Conservation (phyloP, 306 rosid species). For the Datisca glomerata region DNA sequence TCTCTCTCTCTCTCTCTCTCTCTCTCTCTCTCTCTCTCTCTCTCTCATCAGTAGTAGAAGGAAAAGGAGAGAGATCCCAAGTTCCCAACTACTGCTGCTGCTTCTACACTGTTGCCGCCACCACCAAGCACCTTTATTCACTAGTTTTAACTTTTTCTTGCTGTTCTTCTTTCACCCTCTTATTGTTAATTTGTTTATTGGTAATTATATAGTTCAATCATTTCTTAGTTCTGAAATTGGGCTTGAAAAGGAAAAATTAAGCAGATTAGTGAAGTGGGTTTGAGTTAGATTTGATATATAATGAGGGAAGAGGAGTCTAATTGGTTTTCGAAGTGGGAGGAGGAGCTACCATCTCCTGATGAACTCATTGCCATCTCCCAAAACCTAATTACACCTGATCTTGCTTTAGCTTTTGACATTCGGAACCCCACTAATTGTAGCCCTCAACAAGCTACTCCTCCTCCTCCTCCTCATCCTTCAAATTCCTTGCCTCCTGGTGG, state of each 20-base stretch:
- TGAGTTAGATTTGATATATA: conserved; percentile 7
- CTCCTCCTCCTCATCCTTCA: conserved; percentile 13
- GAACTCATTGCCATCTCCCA: conserved; percentile 85
- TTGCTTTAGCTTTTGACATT: conserved; percentile 82
- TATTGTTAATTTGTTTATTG: too few species aligned
- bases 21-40: too few species aligned
- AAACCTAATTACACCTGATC: conserved; percentile 94
- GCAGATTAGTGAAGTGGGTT: conserved; percentile 5
- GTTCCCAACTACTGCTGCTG: too few species aligned
- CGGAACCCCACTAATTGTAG: conserved; percentile 21
- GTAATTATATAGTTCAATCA: too few species aligned
- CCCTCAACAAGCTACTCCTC: conserved; percentile 12
- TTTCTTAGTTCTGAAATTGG: background rate
- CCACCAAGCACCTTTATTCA: too few species aligned
- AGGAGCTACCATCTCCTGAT: conserved; percentile 60
- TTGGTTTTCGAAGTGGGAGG: conserved; percentile 85
- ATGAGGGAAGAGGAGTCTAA: conserved; percentile 89
- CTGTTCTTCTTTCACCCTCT: too few species aligned
- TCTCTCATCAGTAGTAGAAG: too few species aligned
- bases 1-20: too few species aligned
- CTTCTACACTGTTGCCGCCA: too few species aligned
- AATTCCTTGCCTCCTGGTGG: background rate
- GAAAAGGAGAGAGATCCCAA: too few species aligned
- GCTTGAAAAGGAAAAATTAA: background rate
- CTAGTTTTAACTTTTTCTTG: too few species aligned